Evolutionary conservation across 306 rosid species (phyloP), one percentile per base, ranked within the genome.

Genomic region (Neltuma alba): DNA sequence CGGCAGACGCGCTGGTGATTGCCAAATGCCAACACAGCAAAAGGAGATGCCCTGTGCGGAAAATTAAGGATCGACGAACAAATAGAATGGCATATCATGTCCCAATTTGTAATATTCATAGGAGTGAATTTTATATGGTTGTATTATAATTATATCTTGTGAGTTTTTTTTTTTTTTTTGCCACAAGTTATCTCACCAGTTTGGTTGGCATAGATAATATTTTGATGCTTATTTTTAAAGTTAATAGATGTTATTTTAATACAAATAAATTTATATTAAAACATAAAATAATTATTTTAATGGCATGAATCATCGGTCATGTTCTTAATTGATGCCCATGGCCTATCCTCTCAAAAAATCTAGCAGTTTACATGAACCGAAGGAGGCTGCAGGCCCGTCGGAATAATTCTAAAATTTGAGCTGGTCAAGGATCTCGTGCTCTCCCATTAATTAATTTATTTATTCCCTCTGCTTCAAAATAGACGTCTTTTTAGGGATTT

Each of bases 1-100:
- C 55, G 75, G 65, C 72, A 66, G 52, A 69, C 78, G 86, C 86
- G 92, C 90, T 88, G 91, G 88, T 79, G 13, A 64, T 70, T 50
- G 67, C 77, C 20, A 77, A 65, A 1, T 52, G 58, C 77, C 20
- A 77, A 61, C 81, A 71, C 21, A 75, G n/a, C n/a, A 41, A 84
- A 20, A 62, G 33, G 52, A 34, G 74, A 81, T 83, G 8, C 50
- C 37, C 33, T 72, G 48, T 28, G 61, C 62, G 14, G 14, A 76
- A 21, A 15, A 7, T 18, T 7, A 40, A 23, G 12, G 9, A 13
- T 25, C 2, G 10, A 57, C 1, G 18, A 64, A 25, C 33, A 30
- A 30, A 18, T 0, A 52, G n/a, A 18, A 52, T 1, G 1, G 27
- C 27, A 18, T 28, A 62, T 13, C 23, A 42, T 8, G 21, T 48